Conservation (phyloP, 176 grass and related monocot species). For the Aechmea fasciata region DNA sequence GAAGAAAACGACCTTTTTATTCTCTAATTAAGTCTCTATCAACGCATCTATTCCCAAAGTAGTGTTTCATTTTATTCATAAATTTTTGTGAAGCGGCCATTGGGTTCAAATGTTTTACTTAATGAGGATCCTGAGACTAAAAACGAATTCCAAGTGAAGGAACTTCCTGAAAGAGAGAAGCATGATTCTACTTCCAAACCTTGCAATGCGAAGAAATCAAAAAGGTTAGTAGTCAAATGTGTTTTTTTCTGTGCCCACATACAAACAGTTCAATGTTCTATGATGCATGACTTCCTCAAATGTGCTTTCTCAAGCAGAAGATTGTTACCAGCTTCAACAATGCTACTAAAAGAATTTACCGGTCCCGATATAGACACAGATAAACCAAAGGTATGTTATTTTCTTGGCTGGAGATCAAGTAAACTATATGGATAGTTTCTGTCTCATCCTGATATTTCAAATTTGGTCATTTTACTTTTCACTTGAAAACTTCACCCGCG, state of each 20-base stretch:
- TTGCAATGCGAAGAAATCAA: conserved; percentile 19
- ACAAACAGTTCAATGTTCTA: background rate
- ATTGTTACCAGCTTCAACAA: conserved; percentile 31
- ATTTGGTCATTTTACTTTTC: background rate
- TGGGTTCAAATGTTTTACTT: background rate
- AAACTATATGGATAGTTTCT: background rate
- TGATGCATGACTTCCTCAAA: background rate
- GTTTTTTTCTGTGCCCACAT: background rate
- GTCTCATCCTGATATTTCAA: background rate
- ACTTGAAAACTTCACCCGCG: background rate
- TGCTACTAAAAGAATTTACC: conserved; percentile 51
- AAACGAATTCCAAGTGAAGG: conserved; percentile 10
- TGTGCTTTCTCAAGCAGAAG: conserved; percentile 31
- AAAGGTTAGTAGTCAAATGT: conserved; percentile 26
- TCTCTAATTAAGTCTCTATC: background rate
- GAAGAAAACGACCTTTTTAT: background rate
- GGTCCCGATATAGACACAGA: conserved; percentile 19
- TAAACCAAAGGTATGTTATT: conserved; percentile 21
- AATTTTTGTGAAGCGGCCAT: background rate
- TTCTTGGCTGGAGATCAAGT: background rate
- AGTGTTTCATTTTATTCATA: background rate
- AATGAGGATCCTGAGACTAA: conserved; percentile 7
- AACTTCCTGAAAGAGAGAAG: conserved; percentile 18
- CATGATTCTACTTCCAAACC: background rate
- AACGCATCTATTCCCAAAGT: background rate